These are phyloP conservation scores for Cyberlindnera meyerae DNA, from an alignment of 805 yeast genomes.

Conservation along the genomic window DNA sequence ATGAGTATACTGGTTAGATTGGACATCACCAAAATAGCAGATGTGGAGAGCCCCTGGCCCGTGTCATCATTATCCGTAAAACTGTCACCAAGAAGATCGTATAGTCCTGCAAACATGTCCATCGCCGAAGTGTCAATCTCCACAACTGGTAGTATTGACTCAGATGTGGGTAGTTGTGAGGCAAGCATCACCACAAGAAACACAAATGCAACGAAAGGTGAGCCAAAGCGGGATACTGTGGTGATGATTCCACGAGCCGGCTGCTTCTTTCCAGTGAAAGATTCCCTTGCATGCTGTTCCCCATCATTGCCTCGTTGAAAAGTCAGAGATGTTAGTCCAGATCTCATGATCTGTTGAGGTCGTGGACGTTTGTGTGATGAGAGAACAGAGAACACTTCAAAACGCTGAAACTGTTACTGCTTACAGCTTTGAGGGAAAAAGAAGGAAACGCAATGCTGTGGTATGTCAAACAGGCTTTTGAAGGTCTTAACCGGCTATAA, in stretches of 20 bases:
- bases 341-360: neutral
- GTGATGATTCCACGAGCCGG: neutral
- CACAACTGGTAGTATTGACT: constrained; percentile 14
- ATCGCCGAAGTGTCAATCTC: constrained; percentile 46
- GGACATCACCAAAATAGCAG: constrained; percentile 11
- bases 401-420: no score
- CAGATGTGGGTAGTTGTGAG: constrained; percentile 7
- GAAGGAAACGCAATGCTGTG: no score
- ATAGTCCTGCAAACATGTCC: constrained; percentile 51
- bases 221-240: constrained; percentile 1
- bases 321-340: neutral
- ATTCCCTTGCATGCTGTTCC: neutral
- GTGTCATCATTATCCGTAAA: constrained; percentile 27
- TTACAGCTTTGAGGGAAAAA: no score
- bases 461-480: no score
- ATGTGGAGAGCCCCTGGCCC: constrained; percentile 11
- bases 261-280: neutral
- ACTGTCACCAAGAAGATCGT: constrained; percentile 34
- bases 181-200: constrained; percentile 13
- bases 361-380: no score
- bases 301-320: neutral
- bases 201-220: constrained; percentile 5
- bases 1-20: constrained; percentile 11
- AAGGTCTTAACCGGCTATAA: no score
- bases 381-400: no score